Conservation (phyloP, 208 protist species). For the Leishmania amazonensis region DNA sequence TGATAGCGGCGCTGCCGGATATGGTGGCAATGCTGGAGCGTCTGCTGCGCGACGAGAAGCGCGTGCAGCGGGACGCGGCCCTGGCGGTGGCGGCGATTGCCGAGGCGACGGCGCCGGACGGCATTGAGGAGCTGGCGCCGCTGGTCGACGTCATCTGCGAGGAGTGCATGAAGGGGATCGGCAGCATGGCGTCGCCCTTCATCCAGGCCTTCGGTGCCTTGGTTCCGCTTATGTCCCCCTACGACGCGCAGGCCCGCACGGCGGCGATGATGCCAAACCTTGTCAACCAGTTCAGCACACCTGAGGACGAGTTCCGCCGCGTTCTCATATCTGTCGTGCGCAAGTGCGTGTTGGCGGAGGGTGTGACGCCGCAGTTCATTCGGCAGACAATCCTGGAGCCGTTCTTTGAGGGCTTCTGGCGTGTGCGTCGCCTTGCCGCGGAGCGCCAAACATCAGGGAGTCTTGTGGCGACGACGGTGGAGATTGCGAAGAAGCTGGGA, state of each 20-base stretch:
- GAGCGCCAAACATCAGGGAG: constrained; percentile 93
- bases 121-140: constrained; percentile 97
- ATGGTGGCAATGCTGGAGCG: constrained; percentile 97
- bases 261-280: constrained; percentile 96
- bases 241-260: constrained; percentile 97
- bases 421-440: constrained; percentile 95
- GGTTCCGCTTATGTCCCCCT: constrained; percentile 98
- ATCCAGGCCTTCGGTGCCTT: constrained; percentile 99
- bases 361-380: constrained; percentile 95
- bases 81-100: constrained; percentile 96
- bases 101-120: constrained; percentile 97
- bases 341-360: constrained; percentile 97
- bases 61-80: constrained; percentile 97
- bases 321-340: constrained; percentile 98
- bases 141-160: constrained; percentile 97
- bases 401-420: constrained; percentile 96
- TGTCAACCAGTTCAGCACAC: constrained; percentile 93
- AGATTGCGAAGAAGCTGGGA: constrained; percentile 97
- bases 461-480: constrained; percentile 97
- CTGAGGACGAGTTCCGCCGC: constrained; percentile 99
- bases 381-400: constrained; percentile 88
- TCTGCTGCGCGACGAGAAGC: constrained; percentile 94
- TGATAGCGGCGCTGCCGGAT: constrained; percentile 95
- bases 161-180: constrained; percentile 92
- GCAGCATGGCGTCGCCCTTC: constrained; percentile 96